Percentiles rank a stretch among this genome's conserved stretches.
Conservation (phyloP, 495 filamentous ascomycete genomes). For the Alectoria sarmentosa region DNA sequence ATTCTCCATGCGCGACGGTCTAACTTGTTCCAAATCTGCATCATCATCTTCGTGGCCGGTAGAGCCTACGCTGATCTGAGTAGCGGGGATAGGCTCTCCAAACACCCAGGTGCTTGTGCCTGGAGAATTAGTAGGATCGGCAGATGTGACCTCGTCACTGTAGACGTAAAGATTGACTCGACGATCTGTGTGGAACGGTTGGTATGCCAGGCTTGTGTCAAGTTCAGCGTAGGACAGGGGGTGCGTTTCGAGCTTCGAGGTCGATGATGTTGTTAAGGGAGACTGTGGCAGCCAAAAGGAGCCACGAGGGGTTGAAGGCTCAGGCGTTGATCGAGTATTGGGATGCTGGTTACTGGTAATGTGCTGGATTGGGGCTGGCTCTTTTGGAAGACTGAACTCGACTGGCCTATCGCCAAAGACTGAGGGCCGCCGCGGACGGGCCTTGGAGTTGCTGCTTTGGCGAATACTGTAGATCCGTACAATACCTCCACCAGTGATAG, state of each 20-base stretch:
- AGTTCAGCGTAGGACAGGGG: constrained; percentile 80
- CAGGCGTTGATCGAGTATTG: neutral
- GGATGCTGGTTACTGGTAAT: neutral
- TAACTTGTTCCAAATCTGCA: constrained; percentile 36
- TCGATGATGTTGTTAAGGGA: neutral
- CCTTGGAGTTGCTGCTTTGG: constrained; percentile 26
- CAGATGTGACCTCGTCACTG: constrained; percentile 23
- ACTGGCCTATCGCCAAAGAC: constrained; percentile 51
- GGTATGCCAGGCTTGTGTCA: constrained; percentile 83
- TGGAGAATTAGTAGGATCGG: constrained; percentile 21
- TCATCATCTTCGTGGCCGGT: constrained; percentile 45
- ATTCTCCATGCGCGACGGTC: constrained; percentile 43
- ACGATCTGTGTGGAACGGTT: constrained; percentile 83
- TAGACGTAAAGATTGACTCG: constrained; percentile 66
- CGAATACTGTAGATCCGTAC: constrained; percentile 59
- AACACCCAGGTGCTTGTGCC: constrained; percentile 56
- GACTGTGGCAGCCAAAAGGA: constrained; percentile 24
- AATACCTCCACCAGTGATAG: constrained; percentile 52
- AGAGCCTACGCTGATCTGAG: constrained; percentile 53
- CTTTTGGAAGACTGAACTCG: constrained; percentile 44
- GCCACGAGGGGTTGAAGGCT: constrained; percentile 2
- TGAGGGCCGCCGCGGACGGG: constrained; percentile 44
- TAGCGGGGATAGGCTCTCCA: constrained; percentile 53
- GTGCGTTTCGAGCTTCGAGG: constrained; percentile 36
- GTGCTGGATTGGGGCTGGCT: neutral